These are phyloP conservation scores for Candida hungchunana DNA, from an alignment of 805 yeast genomes.

Conservation along the genomic window DNA sequence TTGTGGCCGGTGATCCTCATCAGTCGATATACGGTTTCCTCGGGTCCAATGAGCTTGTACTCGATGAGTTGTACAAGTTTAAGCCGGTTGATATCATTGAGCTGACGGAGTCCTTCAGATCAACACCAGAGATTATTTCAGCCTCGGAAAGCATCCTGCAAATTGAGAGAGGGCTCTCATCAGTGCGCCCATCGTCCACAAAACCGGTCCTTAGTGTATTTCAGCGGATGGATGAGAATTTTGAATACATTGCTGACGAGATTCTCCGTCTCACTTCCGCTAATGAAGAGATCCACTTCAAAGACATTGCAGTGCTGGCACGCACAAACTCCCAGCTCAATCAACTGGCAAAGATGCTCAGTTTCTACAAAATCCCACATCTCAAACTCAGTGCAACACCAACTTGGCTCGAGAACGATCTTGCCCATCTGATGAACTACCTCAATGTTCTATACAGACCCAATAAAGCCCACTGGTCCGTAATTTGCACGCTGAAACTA, in stretches of 20 bases:
- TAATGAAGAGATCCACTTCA: constrained; percentile 38
- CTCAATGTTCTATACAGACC: constrained; percentile 38
- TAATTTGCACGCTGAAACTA: constrained; percentile 25
- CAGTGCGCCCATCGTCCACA: constrained; percentile 1
- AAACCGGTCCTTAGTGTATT: constrained; percentile 25
- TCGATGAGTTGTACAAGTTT: constrained; percentile 23
- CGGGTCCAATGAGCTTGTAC: constrained; percentile 42
- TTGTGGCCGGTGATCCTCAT: constrained; percentile 67
- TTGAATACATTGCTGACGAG: constrained; percentile 41
- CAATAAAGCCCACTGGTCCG: constrained; percentile 25
- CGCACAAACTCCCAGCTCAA: constrained; percentile 49
- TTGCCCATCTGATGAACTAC: constrained; percentile 42
- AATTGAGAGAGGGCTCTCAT: constrained; percentile 3
- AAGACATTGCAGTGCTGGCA: constrained; percentile 51
- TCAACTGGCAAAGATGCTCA: constrained; percentile 34
- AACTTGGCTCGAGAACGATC: constrained; percentile 45
- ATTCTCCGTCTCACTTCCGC: constrained; percentile 39
- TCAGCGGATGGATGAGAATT: constrained; percentile 33
- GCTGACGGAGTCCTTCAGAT: constrained; percentile 53
- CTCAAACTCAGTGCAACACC: constrained; percentile 44
- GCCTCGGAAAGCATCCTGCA: constrained; percentile 32
- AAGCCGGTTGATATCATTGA: constrained; percentile 23
- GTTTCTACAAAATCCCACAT: constrained; percentile 37
- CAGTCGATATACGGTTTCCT: constrained; percentile 69
- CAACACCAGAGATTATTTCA: constrained; percentile 51